Evolutionary conservation across 257 asterid species (phyloP).

Genomic region (Salvia miltiorrhiza): DNA sequence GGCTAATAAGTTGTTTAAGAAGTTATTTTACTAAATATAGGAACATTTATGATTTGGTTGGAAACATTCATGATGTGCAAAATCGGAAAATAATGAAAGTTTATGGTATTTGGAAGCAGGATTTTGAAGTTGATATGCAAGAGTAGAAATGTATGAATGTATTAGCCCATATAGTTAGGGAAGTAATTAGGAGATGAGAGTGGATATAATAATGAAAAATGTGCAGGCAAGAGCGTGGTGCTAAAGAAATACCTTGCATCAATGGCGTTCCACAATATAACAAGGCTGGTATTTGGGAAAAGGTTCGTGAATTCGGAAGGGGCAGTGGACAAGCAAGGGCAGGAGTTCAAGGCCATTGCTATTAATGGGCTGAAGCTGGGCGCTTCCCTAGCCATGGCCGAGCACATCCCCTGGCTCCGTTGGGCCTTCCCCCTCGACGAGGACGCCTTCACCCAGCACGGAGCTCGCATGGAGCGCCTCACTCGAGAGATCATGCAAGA

Average conservation of each 20-base stretch:
- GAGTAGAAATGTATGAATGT: too few relatives aligned
- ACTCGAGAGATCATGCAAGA: conserved; percentile 73
- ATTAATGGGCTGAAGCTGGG: conserved; percentile 52
- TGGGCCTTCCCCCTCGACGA: conserved; percentile 53
- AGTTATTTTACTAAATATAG: too few relatives aligned
- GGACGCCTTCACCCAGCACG: conserved; percentile 45
- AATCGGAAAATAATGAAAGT: too few relatives aligned
- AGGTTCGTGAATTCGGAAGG: conserved; percentile 62
- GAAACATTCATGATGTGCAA: too few relatives aligned
- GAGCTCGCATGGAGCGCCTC: conserved; percentile 42
- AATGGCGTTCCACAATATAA: conserved; percentile 76
- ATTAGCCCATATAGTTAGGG: too few relatives aligned
- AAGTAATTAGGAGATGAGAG: too few relatives aligned
- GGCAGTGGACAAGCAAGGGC: conserved; percentile 53
- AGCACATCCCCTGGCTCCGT: conserved; percentile 55
- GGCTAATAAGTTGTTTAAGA: too few relatives aligned
- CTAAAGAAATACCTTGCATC: conserved; percentile 54
- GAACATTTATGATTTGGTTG: too few relatives aligned
- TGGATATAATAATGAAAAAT: too few relatives aligned
- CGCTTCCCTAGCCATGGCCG: conserved; percentile 39
- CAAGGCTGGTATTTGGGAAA: conserved; percentile 70
- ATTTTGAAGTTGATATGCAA: too few relatives aligned
- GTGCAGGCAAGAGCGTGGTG: conserved; percentile 51
- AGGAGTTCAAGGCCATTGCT: conserved; percentile 67
- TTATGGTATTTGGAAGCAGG: too few relatives aligned